phyloP scores from a whole-genome alignment of 306 rosid species.

The Rosa lucieae region DNA sequence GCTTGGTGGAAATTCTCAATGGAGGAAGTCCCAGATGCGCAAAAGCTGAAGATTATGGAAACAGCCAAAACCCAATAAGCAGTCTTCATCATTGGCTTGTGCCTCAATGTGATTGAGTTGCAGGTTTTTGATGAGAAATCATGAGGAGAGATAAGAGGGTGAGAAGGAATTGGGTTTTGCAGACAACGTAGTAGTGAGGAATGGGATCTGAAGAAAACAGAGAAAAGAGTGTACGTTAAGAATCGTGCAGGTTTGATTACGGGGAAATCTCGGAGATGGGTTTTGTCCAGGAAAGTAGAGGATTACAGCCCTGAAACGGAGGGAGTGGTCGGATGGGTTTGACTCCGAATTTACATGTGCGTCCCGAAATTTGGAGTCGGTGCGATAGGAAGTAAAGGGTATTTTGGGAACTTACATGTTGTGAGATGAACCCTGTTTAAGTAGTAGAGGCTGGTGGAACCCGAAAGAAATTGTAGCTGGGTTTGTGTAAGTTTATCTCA shows the following conservation, averaged over 20 bases:
- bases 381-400: background rate
- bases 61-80: constrained; percentile 35
- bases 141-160: background rate
- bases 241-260: constrained; percentile 32
- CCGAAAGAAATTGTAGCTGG: no score
- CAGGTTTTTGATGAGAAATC: constrained; percentile 18
- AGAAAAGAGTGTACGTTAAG: constrained; percentile 56
- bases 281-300: constrained; percentile 13
- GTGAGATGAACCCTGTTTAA: background rate
- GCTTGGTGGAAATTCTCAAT: constrained; percentile 62
- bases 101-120: constrained; percentile 31
- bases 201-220: constrained; percentile 53
- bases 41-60: constrained; percentile 35
- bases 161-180: background rate
- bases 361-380: background rate
- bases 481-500: no score
- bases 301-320: constrained; percentile 18
- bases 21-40: constrained; percentile 45
- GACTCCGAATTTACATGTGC: background rate
- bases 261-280: constrained; percentile 6
- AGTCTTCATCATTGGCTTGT: constrained; percentile 57
- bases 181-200: constrained; percentile 29
- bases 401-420: background rate
- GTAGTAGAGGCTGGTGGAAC: no score
- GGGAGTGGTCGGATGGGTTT: constrained; percentile 3